Conservation (phyloP, 1,284 basidiomycete species). For the Leccinum proliferum region DNA sequence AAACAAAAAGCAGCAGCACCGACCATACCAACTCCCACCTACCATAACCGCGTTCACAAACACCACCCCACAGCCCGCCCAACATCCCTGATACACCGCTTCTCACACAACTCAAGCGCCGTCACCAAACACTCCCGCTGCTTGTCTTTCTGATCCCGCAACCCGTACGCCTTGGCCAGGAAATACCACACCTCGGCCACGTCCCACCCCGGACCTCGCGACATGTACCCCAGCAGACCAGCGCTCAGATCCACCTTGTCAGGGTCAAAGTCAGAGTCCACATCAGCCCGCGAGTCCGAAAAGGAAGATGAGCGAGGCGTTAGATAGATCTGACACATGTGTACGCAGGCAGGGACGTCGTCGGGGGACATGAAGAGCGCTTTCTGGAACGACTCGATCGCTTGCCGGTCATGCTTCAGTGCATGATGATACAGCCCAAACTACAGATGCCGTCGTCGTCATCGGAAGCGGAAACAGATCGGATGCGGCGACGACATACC, state of each 20-base stretch:
- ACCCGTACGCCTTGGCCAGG: conserved; percentile 72
- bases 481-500: conserved; percentile 38
- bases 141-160: conserved; percentile 64
- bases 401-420: conserved; percentile 51
- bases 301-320: conserved; percentile 25
- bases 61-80: conserved; percentile 66
- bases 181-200: conserved; percentile 91
- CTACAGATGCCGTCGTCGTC: conserved; percentile 33
- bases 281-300: conserved; percentile 8
- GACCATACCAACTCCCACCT: no score
- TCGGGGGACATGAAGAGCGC: conserved; percentile 76
- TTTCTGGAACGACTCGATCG: conserved; percentile 76
- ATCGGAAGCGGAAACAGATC: not conserved
- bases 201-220: conserved; percentile 76
- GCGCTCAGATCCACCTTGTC: conserved; percentile 71
- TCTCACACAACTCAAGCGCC: conserved; percentile 60
- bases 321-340: conserved; percentile 74
- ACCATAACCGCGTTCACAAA: conserved; percentile 36
- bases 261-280: conserved; percentile 27
- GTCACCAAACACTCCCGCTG: conserved; percentile 73
- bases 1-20: no score
- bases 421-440: conserved; percentile 73
- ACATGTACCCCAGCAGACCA: conserved; percentile 58
- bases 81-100: conserved; percentile 59
- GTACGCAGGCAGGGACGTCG: conserved; percentile 71